Evolutionary conservation across 164 flowering plant species (phyloP), one percentile per base, ranked within the genome.

Genomic region (Protea cynaroides): DNA sequence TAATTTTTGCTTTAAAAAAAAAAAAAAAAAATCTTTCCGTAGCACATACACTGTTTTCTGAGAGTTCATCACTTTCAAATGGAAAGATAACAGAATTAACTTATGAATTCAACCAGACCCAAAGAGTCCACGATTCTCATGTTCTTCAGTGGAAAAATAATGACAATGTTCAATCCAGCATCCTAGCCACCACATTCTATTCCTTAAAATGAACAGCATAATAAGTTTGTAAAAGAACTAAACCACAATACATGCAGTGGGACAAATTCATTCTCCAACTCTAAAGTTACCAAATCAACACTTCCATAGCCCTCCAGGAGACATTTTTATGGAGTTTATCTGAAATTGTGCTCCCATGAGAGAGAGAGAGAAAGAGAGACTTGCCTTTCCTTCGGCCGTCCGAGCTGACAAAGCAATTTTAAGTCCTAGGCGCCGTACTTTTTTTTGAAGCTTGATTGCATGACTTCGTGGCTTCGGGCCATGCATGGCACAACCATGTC

Each of bases 391-490:
- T 82, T 94, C 98, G 21, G 93, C 97, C 47, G 83, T 81, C 64
- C 93, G 94, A 67, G 98, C 98, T 43, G 98, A 71, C 65, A 94
- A 67, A 43, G 98, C 96, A 74, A 86, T 71, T 83, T 89, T 91
- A 66, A 94, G 76, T 52, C 98, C 98, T 17, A 94, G 77, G 38
- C 97, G 96, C 40, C 98, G 83, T 50, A 94, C 96, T 79, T 94
- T 91, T 74, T 94, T 94, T 64, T 94, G 86, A 67, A 87, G 71
- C 85, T 91, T 91, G 61, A 89, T 63, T 53, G 96, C 98, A 86
- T 94, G 97, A 72, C 96, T 91, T 67, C 91, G 78, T 61, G 98
- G 97, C 75, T 94, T 94, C 43, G 98, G 98, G 10, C 97, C 98
- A 78, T 94, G 98, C 96, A 86, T 91, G 53, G 75, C 71, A 62